A percentile compares a stretch with the other conserved stretches of the same genome.
These are phyloP conservation scores for Lactuca sativa DNA, from an alignment of 129 eudicot genomes.

Conservation along the genomic window DNA sequence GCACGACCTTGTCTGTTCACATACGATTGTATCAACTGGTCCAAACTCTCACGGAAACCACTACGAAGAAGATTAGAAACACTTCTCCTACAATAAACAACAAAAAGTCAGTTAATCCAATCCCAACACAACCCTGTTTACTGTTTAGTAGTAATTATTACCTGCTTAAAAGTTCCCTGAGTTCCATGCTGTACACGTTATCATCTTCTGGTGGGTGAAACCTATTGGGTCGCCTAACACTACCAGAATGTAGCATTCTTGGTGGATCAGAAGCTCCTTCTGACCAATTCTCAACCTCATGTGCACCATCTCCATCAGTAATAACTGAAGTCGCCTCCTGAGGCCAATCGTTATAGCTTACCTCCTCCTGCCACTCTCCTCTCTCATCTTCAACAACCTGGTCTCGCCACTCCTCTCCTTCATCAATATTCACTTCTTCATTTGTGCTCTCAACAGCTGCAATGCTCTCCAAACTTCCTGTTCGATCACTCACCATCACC, in stretches of 20 bases:
- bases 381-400: constrained; percentile 61
- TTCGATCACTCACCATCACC: constrained; percentile 39
- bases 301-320: constrained; percentile 54
- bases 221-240: constrained; percentile 64
- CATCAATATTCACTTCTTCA: constrained; percentile 42
- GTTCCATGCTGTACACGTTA: constrained; percentile 97
- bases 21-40: constrained; percentile 91
- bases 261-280: constrained; percentile 71
- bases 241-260: constrained; percentile 59
- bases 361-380: constrained; percentile 49
- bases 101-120: constrained; percentile 2
- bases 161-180: constrained; percentile 98
- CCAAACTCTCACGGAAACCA: constrained; percentile 95
- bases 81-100: constrained; percentile 74
- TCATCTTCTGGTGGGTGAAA: constrained; percentile 98
- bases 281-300: constrained; percentile 68
- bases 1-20: constrained; percentile 89
- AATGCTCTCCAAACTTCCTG: constrained; percentile 41
- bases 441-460: constrained; percentile 41
- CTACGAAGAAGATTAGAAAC: constrained; percentile 96
- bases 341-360: constrained; percentile 51
- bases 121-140: background rate
- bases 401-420: constrained; percentile 47
- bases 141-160: constrained; percentile 14
- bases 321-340: constrained; percentile 39